Percentiles rank a stretch among this genome's conserved stretches.
These are phyloP conservation scores for Phytophthora cryptogea DNA, from an alignment of 352 stramenopile genomes.

Conservation along the genomic window DNA sequence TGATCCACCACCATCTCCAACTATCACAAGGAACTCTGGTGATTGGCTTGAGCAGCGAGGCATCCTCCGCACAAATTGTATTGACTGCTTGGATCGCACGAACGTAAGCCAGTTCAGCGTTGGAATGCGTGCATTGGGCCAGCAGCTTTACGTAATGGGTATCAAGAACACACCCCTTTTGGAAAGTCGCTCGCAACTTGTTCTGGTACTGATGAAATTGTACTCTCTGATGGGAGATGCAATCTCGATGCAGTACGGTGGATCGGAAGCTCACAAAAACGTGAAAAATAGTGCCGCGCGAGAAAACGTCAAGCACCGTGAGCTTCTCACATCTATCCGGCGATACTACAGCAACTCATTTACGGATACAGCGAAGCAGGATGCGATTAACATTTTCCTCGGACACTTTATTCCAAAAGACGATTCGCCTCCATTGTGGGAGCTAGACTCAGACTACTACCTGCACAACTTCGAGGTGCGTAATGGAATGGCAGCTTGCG, in stretches of 20 bases:
- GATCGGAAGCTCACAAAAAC: constrained; percentile 99
- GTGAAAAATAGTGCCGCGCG: constrained; percentile 89
- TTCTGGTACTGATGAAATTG: constrained; percentile 97
- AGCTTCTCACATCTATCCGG: constrained; percentile 98
- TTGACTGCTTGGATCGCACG: constrained; percentile 93
- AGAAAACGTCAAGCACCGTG: constrained; percentile 94
- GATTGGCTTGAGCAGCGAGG: constrained; percentile 96
- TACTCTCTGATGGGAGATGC: constrained; percentile 98
- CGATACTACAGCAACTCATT: constrained; percentile 99
- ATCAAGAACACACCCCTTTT: constrained; percentile 90
- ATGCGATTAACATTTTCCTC: constrained; percentile 99
- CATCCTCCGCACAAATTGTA: constrained; percentile 99
- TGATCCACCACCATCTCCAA: constrained; percentile 51
- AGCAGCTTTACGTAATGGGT: constrained; percentile 97
- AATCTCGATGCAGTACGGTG: constrained; percentile 99
- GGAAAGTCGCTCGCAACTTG: constrained; percentile 91
- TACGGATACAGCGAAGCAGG: constrained; percentile 98
- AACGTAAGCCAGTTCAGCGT: constrained; percentile 90
- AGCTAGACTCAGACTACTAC: constrained; percentile 91
- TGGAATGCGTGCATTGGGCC: constrained; percentile 90
- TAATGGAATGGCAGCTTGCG: constrained; percentile 63
- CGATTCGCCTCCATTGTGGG: constrained; percentile 72
- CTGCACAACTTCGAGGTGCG: constrained; percentile 90
- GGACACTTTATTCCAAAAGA: constrained; percentile 89
- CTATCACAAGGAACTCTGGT: constrained; percentile 79